phyloP scores from a whole-genome alignment of 345 rosid genomes.

The Arabidopsis arenosa region DNA sequence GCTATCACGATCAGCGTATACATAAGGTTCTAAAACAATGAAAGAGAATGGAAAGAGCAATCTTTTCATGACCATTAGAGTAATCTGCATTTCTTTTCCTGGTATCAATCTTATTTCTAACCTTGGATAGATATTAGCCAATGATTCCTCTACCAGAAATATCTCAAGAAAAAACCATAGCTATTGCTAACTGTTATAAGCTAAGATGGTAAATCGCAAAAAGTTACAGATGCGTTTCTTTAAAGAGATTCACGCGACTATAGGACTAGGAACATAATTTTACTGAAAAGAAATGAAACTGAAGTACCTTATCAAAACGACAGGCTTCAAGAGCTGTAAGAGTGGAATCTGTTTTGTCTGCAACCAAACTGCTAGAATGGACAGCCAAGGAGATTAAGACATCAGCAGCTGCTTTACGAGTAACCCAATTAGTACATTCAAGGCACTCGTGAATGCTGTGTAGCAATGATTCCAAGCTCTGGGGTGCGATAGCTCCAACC shows the following conservation, averaged over 20 bases:
- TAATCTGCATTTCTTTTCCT: slow-evolving; percentile 3
- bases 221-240: not conserved
- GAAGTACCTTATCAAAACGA: slow-evolving; percentile 91
- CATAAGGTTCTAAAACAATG: not conserved
- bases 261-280: not conserved
- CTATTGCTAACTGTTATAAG: not conserved
- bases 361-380: slow-evolving; percentile 75
- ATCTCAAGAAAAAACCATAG: not conserved
- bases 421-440: slow-evolving; percentile 87
- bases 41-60: not conserved
- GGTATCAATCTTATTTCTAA: slow-evolving; percentile 7
- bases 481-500: slow-evolving; percentile 93
- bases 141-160: slow-evolving; percentile 17
- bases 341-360: slow-evolving; percentile 70
- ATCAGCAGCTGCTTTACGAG: slow-evolving; percentile 96
- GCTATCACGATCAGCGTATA: not conserved
- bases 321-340: slow-evolving; percentile 73
- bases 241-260: slow-evolving; percentile 4
- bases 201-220: not conserved
- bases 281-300: not conserved
- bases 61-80: not conserved
- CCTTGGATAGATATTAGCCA: slow-evolving; percentile 11
- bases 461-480: slow-evolving; percentile 73
- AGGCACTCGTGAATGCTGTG: slow-evolving; percentile 87
- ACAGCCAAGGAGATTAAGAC: slow-evolving; percentile 71